Evolutionary conservation across 2,329 filamentous ascomycete species (phyloP).

Genomic region (Huntiella abstrusa): DNA sequence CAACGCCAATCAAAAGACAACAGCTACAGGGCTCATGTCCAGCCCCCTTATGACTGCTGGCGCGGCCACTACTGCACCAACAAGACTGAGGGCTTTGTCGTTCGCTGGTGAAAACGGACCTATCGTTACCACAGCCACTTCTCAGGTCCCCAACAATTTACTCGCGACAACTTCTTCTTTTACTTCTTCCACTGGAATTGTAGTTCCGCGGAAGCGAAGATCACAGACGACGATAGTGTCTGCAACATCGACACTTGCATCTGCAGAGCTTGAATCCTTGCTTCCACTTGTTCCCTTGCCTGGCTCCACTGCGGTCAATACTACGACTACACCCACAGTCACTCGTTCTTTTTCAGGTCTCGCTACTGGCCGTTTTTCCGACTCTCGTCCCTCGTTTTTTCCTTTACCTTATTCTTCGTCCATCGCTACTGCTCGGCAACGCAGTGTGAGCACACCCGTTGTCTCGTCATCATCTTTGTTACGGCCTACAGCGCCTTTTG

Average conservation of each 20-base stretch:
- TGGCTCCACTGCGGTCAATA: no score
- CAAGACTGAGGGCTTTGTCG: background rate
- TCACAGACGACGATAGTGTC: background rate
- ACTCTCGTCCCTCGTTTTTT: slow-evolving; percentile 6
- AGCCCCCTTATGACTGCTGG: slow-evolving; percentile 10
- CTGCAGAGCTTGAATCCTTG: background rate
- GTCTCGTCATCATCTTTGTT: background rate
- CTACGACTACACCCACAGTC: background rate
- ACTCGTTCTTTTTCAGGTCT: background rate
- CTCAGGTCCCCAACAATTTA: background rate
- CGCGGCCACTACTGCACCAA: slow-evolving; percentile 3
- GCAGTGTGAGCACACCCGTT: background rate
- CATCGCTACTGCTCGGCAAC: background rate
- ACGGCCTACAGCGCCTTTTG: no score
- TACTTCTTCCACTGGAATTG: background rate
- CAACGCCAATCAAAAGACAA: slow-evolving; percentile 6
- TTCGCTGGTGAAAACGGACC: background rate
- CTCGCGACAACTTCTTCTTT: background rate
- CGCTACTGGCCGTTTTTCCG: background rate
- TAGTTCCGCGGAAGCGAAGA: background rate
- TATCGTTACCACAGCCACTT: background rate
- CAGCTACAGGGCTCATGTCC: slow-evolving; percentile 6
- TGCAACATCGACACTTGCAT: slow-evolving; percentile 3
- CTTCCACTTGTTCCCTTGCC: background rate
- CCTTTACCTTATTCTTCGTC: slow-evolving; percentile 1